Conservation (phyloP, 257 asterid genomes). For the Solanum boliviense region DNA sequence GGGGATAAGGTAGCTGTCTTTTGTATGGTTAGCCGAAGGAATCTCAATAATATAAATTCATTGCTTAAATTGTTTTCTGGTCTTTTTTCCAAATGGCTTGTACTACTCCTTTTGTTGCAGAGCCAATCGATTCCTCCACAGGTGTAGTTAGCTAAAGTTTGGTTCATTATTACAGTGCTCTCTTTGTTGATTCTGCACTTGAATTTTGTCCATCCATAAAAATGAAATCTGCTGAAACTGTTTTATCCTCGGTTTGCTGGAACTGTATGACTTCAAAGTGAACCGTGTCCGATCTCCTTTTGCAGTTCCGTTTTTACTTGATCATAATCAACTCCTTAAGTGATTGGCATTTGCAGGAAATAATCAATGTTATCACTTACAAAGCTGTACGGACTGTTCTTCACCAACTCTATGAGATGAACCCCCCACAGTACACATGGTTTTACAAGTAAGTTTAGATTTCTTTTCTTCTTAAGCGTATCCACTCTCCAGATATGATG, state of each 20-base stretch:
- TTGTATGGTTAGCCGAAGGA: neutral
- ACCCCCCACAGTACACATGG: constrained; percentile 53
- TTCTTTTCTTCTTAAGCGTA: neutral
- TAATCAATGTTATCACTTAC: constrained; percentile 38
- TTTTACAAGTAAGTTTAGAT: constrained; percentile 41
- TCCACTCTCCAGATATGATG: neutral
- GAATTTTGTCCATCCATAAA: neutral
- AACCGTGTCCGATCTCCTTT: neutral
- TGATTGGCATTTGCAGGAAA: constrained; percentile 23
- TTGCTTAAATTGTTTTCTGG: neutral
- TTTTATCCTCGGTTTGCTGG: neutral
- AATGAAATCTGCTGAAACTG: neutral
- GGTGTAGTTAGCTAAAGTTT: neutral
- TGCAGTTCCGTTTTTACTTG: neutral
- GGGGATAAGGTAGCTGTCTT: neutral
- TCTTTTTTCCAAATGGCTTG: neutral
- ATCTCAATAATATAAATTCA: neutral
- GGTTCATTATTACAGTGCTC: neutral
- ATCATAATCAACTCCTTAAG: neutral
- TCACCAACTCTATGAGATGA: constrained; percentile 63
- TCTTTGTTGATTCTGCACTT: neutral
- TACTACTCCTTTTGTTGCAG: neutral
- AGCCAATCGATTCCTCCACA: neutral
- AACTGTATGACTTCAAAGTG: neutral
- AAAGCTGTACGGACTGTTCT: constrained; percentile 71